Base-by-base conservation (phyloP, 2,329 filamentous ascomycete genomes). In the Ophiostoma novo-ulmi region DNA sequence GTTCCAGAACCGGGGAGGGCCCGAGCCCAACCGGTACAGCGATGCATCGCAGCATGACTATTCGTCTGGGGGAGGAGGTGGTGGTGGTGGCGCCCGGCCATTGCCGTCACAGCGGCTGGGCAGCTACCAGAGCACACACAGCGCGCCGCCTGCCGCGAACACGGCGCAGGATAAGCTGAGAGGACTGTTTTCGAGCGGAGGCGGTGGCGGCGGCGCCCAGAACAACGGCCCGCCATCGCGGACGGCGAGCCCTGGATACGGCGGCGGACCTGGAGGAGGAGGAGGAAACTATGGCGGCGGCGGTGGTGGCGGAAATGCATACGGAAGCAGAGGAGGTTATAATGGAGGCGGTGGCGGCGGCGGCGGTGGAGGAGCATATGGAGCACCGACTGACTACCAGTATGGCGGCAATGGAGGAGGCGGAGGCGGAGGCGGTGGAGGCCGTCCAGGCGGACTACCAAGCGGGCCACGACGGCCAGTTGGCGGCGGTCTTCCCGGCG, bases 161-260 rank as follows among this genome's bases (percentile, higher is more conserved):
- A 88, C 89, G 26, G 93, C 93, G 68, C 92, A 96, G 80, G 92
- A 97, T 75, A 85, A 92, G 75, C 82, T 97, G 75, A 92, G 93
- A 77, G 92, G 93, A 76, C 81, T 97, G 65, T 93, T 93, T 84
- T 88, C 87, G n/a, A 85, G 86, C 36, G 85, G 87, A 39, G 84
- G 83, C 4, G 36, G 58, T 3, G 58, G 65, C 48, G 84, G 83
- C 5, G 61, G 35, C n/a, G 68, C 70, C 36, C 52, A 26, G 14
- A 69, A 67, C 11, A 61, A 58, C 52, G 58, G 83, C 85, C n/a
- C 22, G 74, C 86, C 85, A 63, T 82, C 82, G 67, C 83, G 84
- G 68, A 72, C 73, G 3, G 66, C 64, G 38, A 74, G 73, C 36
- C 73, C 73, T 39, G 72, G 69, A 76, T 77, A 64, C 74, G 76